phyloP scores from a whole-genome alignment of 495 filamentous ascomycete genomes.

The Rhypophila decipiens region DNA sequence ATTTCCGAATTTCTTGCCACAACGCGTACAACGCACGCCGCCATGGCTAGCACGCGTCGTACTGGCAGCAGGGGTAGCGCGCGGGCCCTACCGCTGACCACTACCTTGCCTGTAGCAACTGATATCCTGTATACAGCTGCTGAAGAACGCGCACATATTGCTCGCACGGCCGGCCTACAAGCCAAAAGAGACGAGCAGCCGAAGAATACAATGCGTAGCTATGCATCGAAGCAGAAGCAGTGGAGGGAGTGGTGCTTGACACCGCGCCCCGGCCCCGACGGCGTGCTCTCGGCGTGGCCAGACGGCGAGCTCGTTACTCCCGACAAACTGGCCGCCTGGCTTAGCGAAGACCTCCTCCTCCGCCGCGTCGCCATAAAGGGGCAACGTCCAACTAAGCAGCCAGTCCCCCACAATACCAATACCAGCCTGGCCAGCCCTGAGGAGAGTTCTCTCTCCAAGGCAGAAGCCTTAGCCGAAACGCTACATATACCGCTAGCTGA shows the following conservation, averaged over 20 bases:
- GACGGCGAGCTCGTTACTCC: neutral
- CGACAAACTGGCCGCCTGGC: slow-evolving; percentile 1
- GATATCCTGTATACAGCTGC: neutral
- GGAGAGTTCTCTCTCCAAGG: neutral
- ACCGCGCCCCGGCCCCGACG: neutral
- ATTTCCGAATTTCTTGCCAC: neutral
- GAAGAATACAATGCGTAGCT: neutral
- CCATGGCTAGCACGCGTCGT: neutral
- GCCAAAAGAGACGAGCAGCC: neutral
- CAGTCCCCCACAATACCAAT: neutral
- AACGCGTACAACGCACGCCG: neutral
- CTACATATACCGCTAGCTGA: neutral
- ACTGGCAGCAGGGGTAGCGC: neutral
- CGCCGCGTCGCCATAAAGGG: neutral
- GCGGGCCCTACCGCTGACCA: neutral
- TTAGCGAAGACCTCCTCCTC: neutral
- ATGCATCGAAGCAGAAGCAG: slow-evolving; percentile 1
- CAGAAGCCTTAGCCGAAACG: neutral
- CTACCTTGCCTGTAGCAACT: neutral
- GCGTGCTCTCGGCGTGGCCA: slow-evolving; percentile 3
- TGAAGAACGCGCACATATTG: neutral
- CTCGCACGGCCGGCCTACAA: slow-evolving; percentile 1
- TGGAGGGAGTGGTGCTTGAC: slow-evolving; percentile 1
- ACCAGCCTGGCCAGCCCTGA: neutral
- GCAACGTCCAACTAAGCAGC: neutral